Percentiles rank a stretch among this genome's conserved stretches.
These are phyloP conservation scores for Trichophyton verrucosum DNA, from an alignment of 2,329 filamentous ascomycete genomes.

Conservation along the genomic window DNA sequence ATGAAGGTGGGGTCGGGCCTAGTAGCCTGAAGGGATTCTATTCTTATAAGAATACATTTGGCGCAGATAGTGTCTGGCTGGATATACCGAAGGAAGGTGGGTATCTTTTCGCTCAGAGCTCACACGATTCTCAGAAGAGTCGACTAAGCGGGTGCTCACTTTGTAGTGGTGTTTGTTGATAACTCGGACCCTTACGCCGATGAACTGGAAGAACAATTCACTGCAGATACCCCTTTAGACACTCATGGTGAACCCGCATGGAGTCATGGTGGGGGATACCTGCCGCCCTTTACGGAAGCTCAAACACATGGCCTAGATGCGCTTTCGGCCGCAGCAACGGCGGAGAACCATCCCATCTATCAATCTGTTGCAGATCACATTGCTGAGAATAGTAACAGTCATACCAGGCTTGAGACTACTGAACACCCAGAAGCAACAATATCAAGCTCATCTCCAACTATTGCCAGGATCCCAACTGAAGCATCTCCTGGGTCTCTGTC, in stretches of 20 bases:
- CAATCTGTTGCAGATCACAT: constrained; percentile 12
- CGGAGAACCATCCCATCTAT: constrained; percentile 23
- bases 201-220: constrained; percentile 28
- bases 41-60: constrained; percentile 54
- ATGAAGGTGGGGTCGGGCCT: constrained; percentile 26
- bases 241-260: constrained; percentile 22
- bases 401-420: constrained; percentile 14
- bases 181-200: constrained; percentile 51
- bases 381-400: constrained; percentile 17
- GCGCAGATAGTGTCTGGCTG: constrained; percentile 49
- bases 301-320: constrained; percentile 43
- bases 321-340: constrained; percentile 41
- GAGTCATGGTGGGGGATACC: constrained; percentile 19
- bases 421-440: constrained; percentile 18
- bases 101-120: not conserved
- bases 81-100: constrained; percentile 48
- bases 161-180: constrained; percentile 48
- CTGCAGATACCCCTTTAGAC: constrained; percentile 20
- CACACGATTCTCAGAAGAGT: not conserved
- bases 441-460: constrained; percentile 22
- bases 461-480: constrained; percentile 23
- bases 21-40: constrained; percentile 47
- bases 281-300: constrained; percentile 19
- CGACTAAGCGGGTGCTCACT: not conserved
- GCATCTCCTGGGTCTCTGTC: constrained; percentile 30